These are phyloP conservation scores for Alternaria longipes DNA, from an alignment of 2,329 filamentous ascomycete genomes.

Conservation along the genomic window DNA sequence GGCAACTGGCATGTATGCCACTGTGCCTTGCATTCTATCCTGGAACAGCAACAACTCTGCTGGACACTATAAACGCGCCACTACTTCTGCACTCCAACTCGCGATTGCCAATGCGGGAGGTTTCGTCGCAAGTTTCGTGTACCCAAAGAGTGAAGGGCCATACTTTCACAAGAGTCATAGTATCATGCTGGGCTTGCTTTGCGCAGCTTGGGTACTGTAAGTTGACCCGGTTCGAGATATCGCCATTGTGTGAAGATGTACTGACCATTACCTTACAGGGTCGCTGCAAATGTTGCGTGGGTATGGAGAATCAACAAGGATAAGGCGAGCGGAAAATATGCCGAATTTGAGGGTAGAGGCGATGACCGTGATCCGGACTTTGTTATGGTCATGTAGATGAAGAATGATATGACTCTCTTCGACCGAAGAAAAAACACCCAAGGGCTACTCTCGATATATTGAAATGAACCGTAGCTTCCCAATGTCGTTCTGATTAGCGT, in stretches of 20 bases:
- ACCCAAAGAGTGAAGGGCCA: slow-evolving; percentile 65
- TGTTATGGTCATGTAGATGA: slow-evolving; percentile 63
- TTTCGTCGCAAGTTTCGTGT: slow-evolving; percentile 72
- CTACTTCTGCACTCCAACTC: slow-evolving; percentile 71
- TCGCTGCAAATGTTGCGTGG: slow-evolving; percentile 68
- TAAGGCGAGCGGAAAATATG: slow-evolving; percentile 68
- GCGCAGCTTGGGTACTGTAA: slow-evolving; percentile 71
- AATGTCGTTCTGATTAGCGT: not conserved
- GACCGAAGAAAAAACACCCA: not conserved
- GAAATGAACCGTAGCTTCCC: not conserved
- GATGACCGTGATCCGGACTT: slow-evolving; percentile 73
- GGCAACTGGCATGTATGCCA: slow-evolving; percentile 70
- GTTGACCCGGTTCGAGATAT: slow-evolving; percentile 41
- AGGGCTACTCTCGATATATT: not conserved
- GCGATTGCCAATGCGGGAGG: slow-evolving; percentile 73
- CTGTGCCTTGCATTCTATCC: slow-evolving; percentile 69
- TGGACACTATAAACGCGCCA: slow-evolving; percentile 75
- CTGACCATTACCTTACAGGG: slow-evolving; percentile 49
- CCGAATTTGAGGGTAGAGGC: slow-evolving; percentile 63
- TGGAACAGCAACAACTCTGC: slow-evolving; percentile 75
- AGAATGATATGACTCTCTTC: not conserved
- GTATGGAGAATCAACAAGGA: slow-evolving; percentile 71
- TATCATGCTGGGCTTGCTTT: slow-evolving; percentile 67
- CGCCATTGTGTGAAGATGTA: not conserved
- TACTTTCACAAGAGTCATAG: slow-evolving; percentile 69